A percentile compares a stretch with the other conserved stretches of the same genome.
phyloP scores from a whole-genome alignment of 129 eudicot species.

The Logfia minima region DNA sequence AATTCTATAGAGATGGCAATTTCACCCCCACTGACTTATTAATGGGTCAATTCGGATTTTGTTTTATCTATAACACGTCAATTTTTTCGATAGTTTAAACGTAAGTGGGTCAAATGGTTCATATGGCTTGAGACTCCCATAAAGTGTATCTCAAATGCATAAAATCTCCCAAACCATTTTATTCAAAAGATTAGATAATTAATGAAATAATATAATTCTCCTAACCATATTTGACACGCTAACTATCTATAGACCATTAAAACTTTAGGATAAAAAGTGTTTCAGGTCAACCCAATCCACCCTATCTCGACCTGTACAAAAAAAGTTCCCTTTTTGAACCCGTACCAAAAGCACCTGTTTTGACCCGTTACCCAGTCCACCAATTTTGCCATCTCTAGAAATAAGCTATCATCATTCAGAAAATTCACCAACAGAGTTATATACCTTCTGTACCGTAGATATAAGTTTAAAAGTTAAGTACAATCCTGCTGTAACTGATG shows the following conservation, averaged over 20 bases:
- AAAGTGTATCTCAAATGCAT: too few relatives aligned
- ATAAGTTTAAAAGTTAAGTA: conserved; percentile 71
- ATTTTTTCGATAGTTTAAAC: too few relatives aligned
- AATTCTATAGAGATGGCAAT: not conserved
- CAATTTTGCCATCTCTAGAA: not conserved
- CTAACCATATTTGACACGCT: not conserved
- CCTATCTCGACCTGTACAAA: not conserved
- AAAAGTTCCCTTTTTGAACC: not conserved
- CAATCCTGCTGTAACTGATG: conserved; percentile 67
- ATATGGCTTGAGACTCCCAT: too few relatives aligned
- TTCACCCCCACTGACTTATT: not conserved
- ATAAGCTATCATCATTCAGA: not conserved
- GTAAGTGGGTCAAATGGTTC: too few relatives aligned
- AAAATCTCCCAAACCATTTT: too few relatives aligned
- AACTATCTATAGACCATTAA: not conserved
- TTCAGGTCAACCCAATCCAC: not conserved
- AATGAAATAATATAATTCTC: too few relatives aligned
- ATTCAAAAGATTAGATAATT: too few relatives aligned
- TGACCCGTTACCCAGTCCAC: not conserved
- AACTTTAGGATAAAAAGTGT: not conserved
- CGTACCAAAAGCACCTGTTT: not conserved
- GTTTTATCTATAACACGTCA: too few relatives aligned
- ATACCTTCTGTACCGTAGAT: conserved; percentile 59
- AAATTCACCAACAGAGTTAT: not conserved
- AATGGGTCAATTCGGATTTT: not conserved